Evolutionary conservation across 208 protist genomes (phyloP).

Genomic region (Porcisia hertigi): DNA sequence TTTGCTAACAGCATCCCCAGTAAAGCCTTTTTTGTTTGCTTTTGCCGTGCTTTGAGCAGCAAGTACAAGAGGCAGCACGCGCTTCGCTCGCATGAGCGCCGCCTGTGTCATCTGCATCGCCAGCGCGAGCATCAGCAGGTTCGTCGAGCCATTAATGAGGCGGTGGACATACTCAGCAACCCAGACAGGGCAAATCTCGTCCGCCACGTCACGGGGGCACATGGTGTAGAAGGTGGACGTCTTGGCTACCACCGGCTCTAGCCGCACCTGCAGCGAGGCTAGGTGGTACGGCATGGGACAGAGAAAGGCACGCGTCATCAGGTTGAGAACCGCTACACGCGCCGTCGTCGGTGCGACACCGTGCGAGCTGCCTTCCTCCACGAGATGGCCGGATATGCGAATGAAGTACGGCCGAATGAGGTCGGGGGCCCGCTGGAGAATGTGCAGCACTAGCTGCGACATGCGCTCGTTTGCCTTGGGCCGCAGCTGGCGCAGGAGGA

Average conservation of each 20-base stretch:
- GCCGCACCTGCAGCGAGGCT: constrained; percentile 41
- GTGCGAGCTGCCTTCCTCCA: constrained; percentile 55
- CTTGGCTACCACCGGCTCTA: constrained; percentile 59
- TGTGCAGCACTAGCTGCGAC: constrained; percentile 66
- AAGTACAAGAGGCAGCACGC: constrained; percentile 55
- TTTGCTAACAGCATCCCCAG: not conserved
- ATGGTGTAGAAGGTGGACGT: constrained; percentile 80
- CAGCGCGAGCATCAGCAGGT: constrained; percentile 72
- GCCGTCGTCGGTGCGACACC: constrained; percentile 64
- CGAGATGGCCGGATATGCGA: constrained; percentile 78
- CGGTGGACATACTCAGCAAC: constrained; percentile 81
- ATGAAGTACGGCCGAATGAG: constrained; percentile 89
- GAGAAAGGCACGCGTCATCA: constrained; percentile 83
- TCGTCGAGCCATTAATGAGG: constrained; percentile 79
- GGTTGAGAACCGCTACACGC: constrained; percentile 69
- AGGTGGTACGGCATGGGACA: constrained; percentile 88
- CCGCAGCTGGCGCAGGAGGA: constrained; percentile 80
- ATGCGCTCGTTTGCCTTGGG: constrained; percentile 66
- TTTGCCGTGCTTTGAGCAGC: constrained; percentile 38
- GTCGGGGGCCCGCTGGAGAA: constrained; percentile 77
- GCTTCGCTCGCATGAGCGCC: constrained; percentile 67
- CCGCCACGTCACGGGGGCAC: constrained; percentile 70
- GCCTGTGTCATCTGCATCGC: constrained; percentile 86
- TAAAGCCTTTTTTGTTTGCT: not conserved
- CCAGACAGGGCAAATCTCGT: constrained; percentile 85